Conservation (phyloP, 2,329 filamentous ascomycete genomes). For the Sarocladiaceae sp. region DNA sequence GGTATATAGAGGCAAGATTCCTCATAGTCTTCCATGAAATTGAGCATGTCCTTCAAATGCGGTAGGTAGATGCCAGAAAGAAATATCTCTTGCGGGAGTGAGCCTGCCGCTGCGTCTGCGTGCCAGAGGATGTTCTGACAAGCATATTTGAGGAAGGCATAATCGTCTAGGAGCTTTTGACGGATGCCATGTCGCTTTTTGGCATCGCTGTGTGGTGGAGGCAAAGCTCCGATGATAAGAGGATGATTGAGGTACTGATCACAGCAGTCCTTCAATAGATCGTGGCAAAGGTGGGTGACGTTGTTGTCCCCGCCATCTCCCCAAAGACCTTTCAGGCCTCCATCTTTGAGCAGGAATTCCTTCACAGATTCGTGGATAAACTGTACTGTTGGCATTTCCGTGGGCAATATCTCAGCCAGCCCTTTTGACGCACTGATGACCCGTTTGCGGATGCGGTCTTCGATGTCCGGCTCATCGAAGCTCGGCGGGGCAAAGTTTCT, state of each 20-base stretch:
- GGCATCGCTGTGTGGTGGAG: not conserved
- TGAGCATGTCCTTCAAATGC: not conserved
- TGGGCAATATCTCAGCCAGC: conserved; percentile 36
- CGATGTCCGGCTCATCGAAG: conserved; percentile 17
- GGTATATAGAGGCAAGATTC: not conserved
- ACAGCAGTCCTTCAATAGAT: not conserved
- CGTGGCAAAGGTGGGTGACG: not conserved
- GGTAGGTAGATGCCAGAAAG: not conserved
- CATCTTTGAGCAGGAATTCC: conserved; percentile 39
- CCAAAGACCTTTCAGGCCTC: conserved; percentile 25
- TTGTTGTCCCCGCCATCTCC: conserved; percentile 17
- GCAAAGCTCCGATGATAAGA: too few species aligned
- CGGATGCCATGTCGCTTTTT: not conserved
- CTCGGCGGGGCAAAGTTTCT: conserved; percentile 13
- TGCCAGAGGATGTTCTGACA: not conserved
- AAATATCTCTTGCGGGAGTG: not conserved
- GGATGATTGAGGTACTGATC: not conserved
- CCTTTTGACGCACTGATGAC: conserved; percentile 45
- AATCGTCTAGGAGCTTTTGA: not conserved
- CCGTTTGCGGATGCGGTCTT: conserved; percentile 17
- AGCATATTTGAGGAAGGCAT: not conserved
- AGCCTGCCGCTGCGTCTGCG: not conserved
- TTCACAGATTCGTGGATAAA: conserved; percentile 39
- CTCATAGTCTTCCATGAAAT: not conserved
- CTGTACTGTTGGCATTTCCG: conserved; percentile 32